phyloP scores from a whole-genome alignment of 768 basidiomycete species.

The Saitozyma sp. region DNA sequence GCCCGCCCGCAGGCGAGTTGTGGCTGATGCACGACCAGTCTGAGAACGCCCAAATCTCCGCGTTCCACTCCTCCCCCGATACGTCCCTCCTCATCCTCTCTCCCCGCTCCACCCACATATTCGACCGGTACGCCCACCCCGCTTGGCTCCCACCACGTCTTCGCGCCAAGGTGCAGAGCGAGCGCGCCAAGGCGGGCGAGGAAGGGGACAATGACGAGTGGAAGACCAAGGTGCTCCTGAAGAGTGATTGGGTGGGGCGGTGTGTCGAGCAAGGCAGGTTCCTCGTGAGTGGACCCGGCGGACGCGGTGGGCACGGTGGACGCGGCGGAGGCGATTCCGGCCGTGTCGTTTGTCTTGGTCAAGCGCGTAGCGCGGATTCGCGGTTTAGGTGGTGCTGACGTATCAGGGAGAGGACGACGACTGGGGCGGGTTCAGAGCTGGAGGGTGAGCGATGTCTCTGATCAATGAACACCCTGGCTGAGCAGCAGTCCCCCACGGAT shows the following conservation, averaged over 20 bases:
- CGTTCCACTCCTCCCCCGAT: slow-evolving; percentile 1
- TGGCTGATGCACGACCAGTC: neutral
- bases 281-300: slow-evolving; percentile 5
- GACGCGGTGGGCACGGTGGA: too few relatives aligned
- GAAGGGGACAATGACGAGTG: slow-evolving; percentile 21
- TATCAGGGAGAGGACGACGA: slow-evolving; percentile 23
- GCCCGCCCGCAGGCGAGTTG: neutral
- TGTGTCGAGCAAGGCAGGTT: slow-evolving; percentile 29
- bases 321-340: neutral
- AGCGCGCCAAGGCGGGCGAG: neutral
- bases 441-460: slow-evolving; percentile 19
- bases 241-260: slow-evolving; percentile 23
- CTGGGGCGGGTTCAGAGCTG: slow-evolving; percentile 35
- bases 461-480: neutral
- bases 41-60: slow-evolving; percentile 10
- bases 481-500: slow-evolving; percentile 1
- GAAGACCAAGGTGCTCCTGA: slow-evolving; percentile 32
- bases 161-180: neutral
- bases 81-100: slow-evolving; percentile 8
- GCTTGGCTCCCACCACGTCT: slow-evolving; percentile 19
- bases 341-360: neutral
- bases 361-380: neutral
- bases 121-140: slow-evolving; percentile 28
- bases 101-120: slow-evolving; percentile 5
- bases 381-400: neutral